Evolutionary conservation across 176 grass and related monocot genomes (phyloP).

Genomic region (Oropetium thomaeum): DNA sequence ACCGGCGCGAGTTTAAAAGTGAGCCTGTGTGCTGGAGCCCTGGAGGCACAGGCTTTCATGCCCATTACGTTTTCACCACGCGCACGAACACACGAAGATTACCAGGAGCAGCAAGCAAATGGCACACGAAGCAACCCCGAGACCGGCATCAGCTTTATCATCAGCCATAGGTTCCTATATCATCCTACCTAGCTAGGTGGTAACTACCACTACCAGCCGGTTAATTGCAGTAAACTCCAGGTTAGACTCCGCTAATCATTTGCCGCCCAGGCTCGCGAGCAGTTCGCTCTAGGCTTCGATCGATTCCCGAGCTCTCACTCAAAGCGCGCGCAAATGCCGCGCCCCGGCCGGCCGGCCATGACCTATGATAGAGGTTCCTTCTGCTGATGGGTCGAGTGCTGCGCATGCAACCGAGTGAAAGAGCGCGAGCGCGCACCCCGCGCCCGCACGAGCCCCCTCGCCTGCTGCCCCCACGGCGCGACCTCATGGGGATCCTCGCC

Average conservation of each 20-base stretch:
- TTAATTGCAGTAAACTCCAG: constrained; percentile 63
- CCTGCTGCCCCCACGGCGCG: not conserved
- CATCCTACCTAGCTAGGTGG: constrained; percentile 33
- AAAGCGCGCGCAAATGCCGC: constrained; percentile 20
- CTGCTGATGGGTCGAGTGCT: constrained; percentile 2
- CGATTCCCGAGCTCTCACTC: constrained; percentile 33
- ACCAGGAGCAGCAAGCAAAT: constrained; percentile 51
- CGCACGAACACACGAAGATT: constrained; percentile 11
- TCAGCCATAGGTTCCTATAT: not conserved
- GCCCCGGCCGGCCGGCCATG: too few relatives aligned
- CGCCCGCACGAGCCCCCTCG: constrained; percentile 28
- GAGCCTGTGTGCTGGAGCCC: not conserved
- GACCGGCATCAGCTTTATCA: not conserved
- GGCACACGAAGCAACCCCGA: constrained; percentile 35
- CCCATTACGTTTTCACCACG: constrained; percentile 38
- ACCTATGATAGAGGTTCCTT: constrained; percentile 8
- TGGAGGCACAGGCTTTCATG: constrained; percentile 35
- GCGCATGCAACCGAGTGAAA: not conserved
- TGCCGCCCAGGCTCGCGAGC: not conserved
- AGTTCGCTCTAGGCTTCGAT: not conserved
- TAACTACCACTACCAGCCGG: not conserved
- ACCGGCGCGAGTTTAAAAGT: constrained; percentile 30
- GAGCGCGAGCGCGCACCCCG: constrained; percentile 4
- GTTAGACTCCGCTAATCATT: constrained; percentile 49
- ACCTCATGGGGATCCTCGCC: constrained; percentile 24